Base-by-base conservation (phyloP, 495 filamentous ascomycete genomes). In the Lasiosphaeria hispida region DNA sequence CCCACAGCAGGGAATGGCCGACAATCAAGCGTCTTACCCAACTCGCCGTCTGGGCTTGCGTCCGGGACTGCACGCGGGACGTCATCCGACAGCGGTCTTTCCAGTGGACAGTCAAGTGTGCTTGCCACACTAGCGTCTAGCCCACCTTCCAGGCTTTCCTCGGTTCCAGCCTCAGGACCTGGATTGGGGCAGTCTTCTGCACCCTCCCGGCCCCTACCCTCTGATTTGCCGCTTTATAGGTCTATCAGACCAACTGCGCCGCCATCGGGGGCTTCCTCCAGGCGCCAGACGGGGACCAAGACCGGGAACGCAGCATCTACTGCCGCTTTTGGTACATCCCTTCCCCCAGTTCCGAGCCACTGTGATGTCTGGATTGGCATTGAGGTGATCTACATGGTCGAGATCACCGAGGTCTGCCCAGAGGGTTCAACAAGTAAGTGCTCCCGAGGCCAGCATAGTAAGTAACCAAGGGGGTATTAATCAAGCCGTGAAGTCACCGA, bases 341-440 rank as follows among this genome's bases (percentile, higher is more conserved):
- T 53, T 1, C 36, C 53, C 3, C 43, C 67, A 18, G 51, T 65
- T 14, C 40, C 58, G 13, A 48, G 60, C 15, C 51, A 62, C 6
- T 72, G 69, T 48, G 62, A 56, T 34, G 42, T 10, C 4, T 72
- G 68, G 69, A 69, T 77, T 11, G 74, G 72, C 43, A 56, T 75
- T 47, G 74, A 75, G 51, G 55, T 72, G n/a, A 71, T 75, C 15
- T 54, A 70, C 42, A 62, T 69, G 53, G 57, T 72, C 13, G 66
- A 71, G 14, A 47, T 74, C 11, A 59, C 61, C 10, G 70, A 74
- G 30, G 34, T 64, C 8, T 74, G 71, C 42, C 65, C 69, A 3
- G 60, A 67, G 5, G 68, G 66, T 2, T 60, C 63, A 10, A 66
- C 68, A 15, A 58, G 69, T 70, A 48, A 14, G 53, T 36, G 0